phyloP scores from a whole-genome alignment of 202 grass and related monocot genomes.

The Eragrostis tef region DNA sequence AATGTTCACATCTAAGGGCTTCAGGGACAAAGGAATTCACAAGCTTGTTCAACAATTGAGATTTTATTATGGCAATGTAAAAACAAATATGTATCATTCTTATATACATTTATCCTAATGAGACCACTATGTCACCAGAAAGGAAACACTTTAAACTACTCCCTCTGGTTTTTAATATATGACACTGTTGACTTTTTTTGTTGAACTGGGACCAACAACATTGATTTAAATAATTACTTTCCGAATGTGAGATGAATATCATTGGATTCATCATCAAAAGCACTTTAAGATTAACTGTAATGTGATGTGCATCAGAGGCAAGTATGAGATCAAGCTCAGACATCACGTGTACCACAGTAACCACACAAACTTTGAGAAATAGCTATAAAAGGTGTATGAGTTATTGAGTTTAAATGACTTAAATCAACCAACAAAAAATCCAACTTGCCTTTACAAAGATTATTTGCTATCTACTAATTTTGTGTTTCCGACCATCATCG shows the following conservation, averaged over 20 bases:
- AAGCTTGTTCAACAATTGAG: conserved; percentile 12
- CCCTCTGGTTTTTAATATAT: too few species aligned
- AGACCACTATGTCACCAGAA: neutral
- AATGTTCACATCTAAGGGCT: too few species aligned
- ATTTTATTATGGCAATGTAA: conserved; percentile 22
- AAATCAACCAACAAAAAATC: conserved; percentile 18
- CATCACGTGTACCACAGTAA: too few species aligned
- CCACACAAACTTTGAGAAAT: neutral
- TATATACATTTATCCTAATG: neutral
- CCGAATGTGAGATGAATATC: too few species aligned
- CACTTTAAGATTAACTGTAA: too few species aligned
- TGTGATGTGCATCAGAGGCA: too few species aligned
- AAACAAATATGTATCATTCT: neutral
- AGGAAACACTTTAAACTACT: neutral
- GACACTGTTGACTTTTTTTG: too few species aligned
- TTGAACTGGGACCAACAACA: too few species aligned
- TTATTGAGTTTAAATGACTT: neutral
- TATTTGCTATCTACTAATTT: conserved; percentile 20
- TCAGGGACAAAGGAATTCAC: conserved; percentile 1
- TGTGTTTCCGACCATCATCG: too few species aligned
- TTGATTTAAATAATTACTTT: too few species aligned
- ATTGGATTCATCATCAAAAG: too few species aligned
- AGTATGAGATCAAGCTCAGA: too few species aligned
- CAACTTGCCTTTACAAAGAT: conserved; percentile 17
- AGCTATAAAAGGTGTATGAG: conserved; percentile 5